Percentiles rank a stretch among this genome's conserved stretches.
phyloP scores from a whole-genome alignment of 1,284 basidiomycete genomes.

The Xerocomus nothofagi region DNA sequence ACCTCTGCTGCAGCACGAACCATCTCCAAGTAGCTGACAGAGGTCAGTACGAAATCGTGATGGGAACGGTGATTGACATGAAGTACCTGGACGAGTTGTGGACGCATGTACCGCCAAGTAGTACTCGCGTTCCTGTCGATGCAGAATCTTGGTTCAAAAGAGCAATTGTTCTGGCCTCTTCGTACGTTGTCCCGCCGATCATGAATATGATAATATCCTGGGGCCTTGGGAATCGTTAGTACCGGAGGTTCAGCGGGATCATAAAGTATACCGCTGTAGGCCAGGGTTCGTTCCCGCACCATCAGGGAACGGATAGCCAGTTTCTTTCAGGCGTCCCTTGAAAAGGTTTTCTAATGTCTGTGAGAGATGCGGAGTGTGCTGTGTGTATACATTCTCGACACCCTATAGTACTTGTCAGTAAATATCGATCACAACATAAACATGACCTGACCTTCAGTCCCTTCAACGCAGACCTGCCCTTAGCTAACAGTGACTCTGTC shows the following conservation, averaged over 20 bases:
- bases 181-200: slow-evolving; percentile 92
- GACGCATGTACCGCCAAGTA: slow-evolving; percentile 90
- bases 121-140: slow-evolving; percentile 63
- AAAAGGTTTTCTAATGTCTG: slow-evolving; percentile 91
- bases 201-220: slow-evolving; percentile 96
- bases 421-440: background rate
- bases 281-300: slow-evolving; percentile 64
- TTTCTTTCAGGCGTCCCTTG: slow-evolving; percentile 84
- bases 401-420: slow-evolving; percentile 52
- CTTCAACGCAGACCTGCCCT: slow-evolving; percentile 93
- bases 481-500: slow-evolving; percentile 92
- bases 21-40: slow-evolving; percentile 73
- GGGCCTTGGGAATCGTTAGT: slow-evolving; percentile 52
- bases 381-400: slow-evolving; percentile 99
- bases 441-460: slow-evolving; percentile 77
- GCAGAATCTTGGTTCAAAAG: slow-evolving; percentile 80
- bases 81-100: slow-evolving; percentile 87
- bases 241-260: background rate
- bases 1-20: slow-evolving; percentile 58
- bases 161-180: slow-evolving; percentile 83
- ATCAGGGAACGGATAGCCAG: slow-evolving; percentile 89
- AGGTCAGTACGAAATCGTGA: slow-evolving; percentile 4
- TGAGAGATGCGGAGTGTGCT: slow-evolving; percentile 92
- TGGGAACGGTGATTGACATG: background rate
- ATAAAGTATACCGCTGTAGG: slow-evolving; percentile 57